Evolutionary conservation across 116 monocot species (phyloP).

Genomic region (Trichopus zeylanicus): DNA sequence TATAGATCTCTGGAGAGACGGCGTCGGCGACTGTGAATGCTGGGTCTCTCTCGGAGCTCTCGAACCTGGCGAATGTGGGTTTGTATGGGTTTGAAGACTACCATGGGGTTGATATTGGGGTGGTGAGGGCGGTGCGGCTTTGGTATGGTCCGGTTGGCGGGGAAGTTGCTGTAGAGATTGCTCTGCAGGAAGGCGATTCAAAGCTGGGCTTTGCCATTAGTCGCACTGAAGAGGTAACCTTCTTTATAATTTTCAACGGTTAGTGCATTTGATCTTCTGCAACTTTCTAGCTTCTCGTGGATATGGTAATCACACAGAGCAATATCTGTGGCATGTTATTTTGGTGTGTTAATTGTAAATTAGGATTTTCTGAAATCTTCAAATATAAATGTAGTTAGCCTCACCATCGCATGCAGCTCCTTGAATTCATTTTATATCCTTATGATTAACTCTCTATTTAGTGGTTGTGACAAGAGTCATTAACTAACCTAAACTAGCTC

Average conservation of each 20-base stretch:
- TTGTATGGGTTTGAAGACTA: slow-evolving; percentile 92
- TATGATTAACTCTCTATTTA: too few species aligned
- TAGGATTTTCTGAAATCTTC: too few species aligned
- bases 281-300: neutral
- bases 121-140: slow-evolving; percentile 63
- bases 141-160: slow-evolving; percentile 72
- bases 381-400: too few species aligned
- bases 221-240: slow-evolving; percentile 68
- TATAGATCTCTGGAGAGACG: slow-evolving; percentile 77
- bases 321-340: too few species aligned
- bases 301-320: too few species aligned
- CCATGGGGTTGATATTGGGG: slow-evolving; percentile 91
- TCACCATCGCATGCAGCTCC: too few species aligned
- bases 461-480: too few species aligned
- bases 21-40: slow-evolving; percentile 71
- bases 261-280: too few species aligned
- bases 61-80: slow-evolving; percentile 64
- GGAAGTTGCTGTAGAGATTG: slow-evolving; percentile 54
- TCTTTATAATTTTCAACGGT: neutral
- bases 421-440: too few species aligned
- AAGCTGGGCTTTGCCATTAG: slow-evolving; percentile 75
- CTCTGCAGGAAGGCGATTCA: slow-evolving; percentile 48
- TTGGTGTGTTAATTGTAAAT: too few species aligned
- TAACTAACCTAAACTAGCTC: too few species aligned
- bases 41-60: slow-evolving; percentile 61